Base-by-base conservation (phyloP, 177 flowering plant species). In the Vitis hybrid region DNA sequence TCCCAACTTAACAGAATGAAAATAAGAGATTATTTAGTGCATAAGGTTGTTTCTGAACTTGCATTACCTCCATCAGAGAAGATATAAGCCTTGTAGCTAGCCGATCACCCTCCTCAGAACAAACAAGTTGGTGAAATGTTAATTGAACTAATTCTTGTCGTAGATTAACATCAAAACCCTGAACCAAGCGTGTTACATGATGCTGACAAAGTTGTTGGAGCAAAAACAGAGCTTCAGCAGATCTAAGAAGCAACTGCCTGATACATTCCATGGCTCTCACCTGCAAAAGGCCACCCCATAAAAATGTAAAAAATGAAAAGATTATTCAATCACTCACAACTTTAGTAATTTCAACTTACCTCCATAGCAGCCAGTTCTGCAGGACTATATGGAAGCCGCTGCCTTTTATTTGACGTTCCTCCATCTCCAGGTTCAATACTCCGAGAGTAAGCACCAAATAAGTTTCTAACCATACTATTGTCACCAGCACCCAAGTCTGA, bases 301-400 rank as follows among this genome's bases (percentile, higher is more conserved):
- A 50, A 16, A 13, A 63, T 20, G 58, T 49, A 15, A 64, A 63
- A 50, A 58, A 26, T 3, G 29, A 50, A 5, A 51, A 55, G 13
- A 10, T 15, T 51, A 3, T n/a, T 10, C 29, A 68, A 15, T 20
- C 22, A 60, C 12, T 45, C 12, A 60, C 7, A 49, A 14, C 64
- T 58, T 33, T 20, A 70, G 67, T 26, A 69, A 65, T 51, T 68
- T 52, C 45, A 62, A 72, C 18, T 70, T 66, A 93, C 99, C 91
- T 95, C 99, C 94, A 91, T 88, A 66, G 98, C 94, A 75, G 98
- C 97, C 71, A 93, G 79, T 77, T 95, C 99, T 33, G 99, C 85
- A 60, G 94, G 86, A 79, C 86, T 90, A 78, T 91, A 91, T 15
- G 97, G 94, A 76, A 90, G 82, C 62, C 98, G 82, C 74, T 88